These are phyloP conservation scores for Aspergillus pseudoterreus DNA, from an alignment of 2,329 filamentous ascomycete species.

Conservation along the genomic window DNA sequence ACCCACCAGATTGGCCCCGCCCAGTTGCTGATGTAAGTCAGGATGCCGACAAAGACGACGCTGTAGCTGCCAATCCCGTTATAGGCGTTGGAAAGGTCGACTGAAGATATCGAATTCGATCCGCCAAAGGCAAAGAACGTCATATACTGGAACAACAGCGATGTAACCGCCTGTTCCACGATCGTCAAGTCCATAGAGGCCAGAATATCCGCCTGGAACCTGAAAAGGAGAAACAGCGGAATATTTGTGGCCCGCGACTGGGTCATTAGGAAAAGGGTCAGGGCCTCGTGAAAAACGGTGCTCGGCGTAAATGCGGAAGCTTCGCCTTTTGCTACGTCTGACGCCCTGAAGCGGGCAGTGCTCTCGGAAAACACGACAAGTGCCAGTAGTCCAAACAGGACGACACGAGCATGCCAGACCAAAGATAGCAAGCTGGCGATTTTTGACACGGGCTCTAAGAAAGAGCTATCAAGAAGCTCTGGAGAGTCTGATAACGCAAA, in stretches of 20 bases:
- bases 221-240: conserved; percentile 76
- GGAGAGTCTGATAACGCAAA: conserved; percentile 87
- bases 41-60: conserved; percentile 70
- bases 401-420: conserved; percentile 48
- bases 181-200: conserved; percentile 38
- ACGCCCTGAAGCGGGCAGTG: neutral
- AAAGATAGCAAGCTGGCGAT: conserved; percentile 42
- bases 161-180: conserved; percentile 63
- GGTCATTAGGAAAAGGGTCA: conserved; percentile 76
- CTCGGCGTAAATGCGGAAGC: conserved; percentile 8
- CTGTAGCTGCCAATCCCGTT: conserved; percentile 85
- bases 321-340: conserved; percentile 15
- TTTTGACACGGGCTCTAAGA: conserved; percentile 32
- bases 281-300: conserved; percentile 56
- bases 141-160: conserved; percentile 72
- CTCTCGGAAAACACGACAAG: conserved; percentile 26
- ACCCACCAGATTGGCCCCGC: conserved; percentile 85
- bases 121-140: conserved; percentile 89
- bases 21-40: conserved; percentile 91
- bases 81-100: conserved; percentile 91
- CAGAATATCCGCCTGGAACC: conserved; percentile 56
- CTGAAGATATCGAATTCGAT: conserved; percentile 91
- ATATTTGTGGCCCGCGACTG: conserved; percentile 84
- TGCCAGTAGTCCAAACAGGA: conserved; percentile 45
- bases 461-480: conserved; percentile 59